phyloP scores from a whole-genome alignment of 2,329 filamentous ascomycete genomes.

The Metarhizium guizhouense region DNA sequence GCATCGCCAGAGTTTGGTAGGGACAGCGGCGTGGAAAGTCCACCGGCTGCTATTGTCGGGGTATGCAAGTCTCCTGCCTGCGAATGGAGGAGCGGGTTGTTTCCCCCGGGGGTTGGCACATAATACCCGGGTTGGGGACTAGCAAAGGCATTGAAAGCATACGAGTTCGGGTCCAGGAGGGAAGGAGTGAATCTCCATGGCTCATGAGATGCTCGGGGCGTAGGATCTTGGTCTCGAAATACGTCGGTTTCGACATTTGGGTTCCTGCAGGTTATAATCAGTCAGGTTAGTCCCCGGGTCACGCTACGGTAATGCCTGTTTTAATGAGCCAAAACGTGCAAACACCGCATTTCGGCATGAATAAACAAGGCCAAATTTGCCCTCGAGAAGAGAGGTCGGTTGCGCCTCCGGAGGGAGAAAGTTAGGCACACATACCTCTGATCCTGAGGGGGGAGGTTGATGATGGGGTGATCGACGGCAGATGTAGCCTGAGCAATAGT shows the following conservation, averaged over 20 bases:
- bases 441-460: constrained; percentile 12
- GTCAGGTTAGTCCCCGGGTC: neutral
- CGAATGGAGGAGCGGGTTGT: constrained; percentile 70
- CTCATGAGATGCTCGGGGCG: constrained; percentile 70
- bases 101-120: constrained; percentile 75
- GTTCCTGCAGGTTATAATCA: constrained; percentile 8
- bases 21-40: constrained; percentile 72
- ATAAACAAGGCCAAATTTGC: neutral
- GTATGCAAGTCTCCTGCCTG: constrained; percentile 85
- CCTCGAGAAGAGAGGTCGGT: too few species aligned
- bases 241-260: constrained; percentile 17
- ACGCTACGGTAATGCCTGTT: neutral
- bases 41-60: constrained; percentile 64
- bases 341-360: neutral
- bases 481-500: constrained; percentile 25
- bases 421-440: constrained; percentile 19
- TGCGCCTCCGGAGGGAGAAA: neutral
- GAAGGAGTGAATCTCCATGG: constrained; percentile 85
- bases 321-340: neutral
- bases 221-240: constrained; percentile 68
- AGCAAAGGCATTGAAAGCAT: constrained; percentile 69
- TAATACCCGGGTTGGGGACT: constrained; percentile 79
- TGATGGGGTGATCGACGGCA: constrained; percentile 16
- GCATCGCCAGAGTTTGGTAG: constrained; percentile 60
- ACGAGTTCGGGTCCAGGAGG: constrained; percentile 76